These are phyloP conservation scores for Emmonsiellopsis sp. DNA, from an alignment of 2,329 filamentous ascomycete genomes.

Conservation along the genomic window DNA sequence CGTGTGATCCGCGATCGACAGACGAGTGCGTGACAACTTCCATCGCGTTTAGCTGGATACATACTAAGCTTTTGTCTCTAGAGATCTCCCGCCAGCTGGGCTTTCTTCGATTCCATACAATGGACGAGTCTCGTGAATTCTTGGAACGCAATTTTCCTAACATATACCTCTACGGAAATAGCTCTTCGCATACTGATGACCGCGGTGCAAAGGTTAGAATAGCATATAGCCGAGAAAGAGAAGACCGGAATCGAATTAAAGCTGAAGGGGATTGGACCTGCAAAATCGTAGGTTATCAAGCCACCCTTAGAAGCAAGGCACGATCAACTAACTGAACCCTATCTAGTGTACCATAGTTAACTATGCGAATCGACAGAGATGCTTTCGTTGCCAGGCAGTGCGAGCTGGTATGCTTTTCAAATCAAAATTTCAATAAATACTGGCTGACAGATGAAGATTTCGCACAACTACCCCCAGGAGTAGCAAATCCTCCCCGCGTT, in stretches of 20 bases:
- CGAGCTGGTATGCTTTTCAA: constrained; percentile 38
- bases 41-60: constrained; percentile 6
- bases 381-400: constrained; percentile 50
- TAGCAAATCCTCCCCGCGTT: constrained; percentile 33
- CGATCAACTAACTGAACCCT: constrained; percentile 1
- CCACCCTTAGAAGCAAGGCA: background rate
- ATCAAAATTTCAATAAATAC: background rate
- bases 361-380: constrained; percentile 47
- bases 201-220: constrained; percentile 40
- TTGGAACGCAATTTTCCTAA: constrained; percentile 44
- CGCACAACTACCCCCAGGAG: constrained; percentile 16
- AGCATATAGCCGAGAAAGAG: constrained; percentile 45
- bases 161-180: constrained; percentile 42
- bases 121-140: constrained; percentile 44
- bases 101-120: constrained; percentile 45
- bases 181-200: constrained; percentile 27
- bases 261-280: constrained; percentile 51
- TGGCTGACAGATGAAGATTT: constrained; percentile 10
- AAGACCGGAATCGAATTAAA: constrained; percentile 39
- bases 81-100: constrained; percentile 48
- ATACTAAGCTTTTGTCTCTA: constrained; percentile 21
- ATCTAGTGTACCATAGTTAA: constrained; percentile 48
- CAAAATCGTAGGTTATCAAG: constrained; percentile 35
- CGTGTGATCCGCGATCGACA: constrained; percentile 50
- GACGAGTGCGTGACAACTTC: constrained; percentile 36